Base-by-base conservation (phyloP, 1,139 yeast genomes). In the Protomyces arabidopsidicola region DNA sequence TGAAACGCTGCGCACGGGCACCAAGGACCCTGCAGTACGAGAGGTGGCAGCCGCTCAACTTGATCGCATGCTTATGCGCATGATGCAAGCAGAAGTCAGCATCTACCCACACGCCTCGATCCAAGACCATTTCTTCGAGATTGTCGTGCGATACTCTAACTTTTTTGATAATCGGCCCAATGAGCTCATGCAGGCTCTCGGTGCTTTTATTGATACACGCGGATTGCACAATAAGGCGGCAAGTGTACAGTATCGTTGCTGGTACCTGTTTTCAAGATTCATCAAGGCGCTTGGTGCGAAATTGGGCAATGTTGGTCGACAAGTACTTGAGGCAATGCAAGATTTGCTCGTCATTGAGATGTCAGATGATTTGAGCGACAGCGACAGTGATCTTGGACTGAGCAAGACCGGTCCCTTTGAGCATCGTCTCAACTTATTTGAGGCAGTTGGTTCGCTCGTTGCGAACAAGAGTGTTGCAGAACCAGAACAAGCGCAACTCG, bases 221-320 rank as follows among this genome's bases (percentile, higher is more conserved):
- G 98, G 97, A 14, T 82, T 93, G 67, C 90, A 89, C 73, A 89
- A 87, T 74, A 78, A 81, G 2, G 79, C 81, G 68, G 86, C 83
- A 66, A 85, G 84, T 68, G 97, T 91, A 10, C 84, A 91, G 70
- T 80, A 85, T 65, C 84, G 98, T 74, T 81, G 95, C 60, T 93
- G 98, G 97, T 93, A 90, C 73, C 78, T 91, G 68, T 88, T 93
- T 70, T 86, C 86, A 71, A 82, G 96, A 72, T 88, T 90, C 71
- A 81, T 91, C 69, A 90, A 88, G 72, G 77, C 86, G 56, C 86
- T 93, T 1, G 87, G 85, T 72, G 90, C 91, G 36, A 77, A 82
- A 63, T 76, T 84, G 35, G 80, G 83, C 36, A 72, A 71, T 61
- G 73, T 75, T 51, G 82, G 82, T 51, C 77, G 74, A 55, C 75